phyloP scores from a whole-genome alignment of 2,329 filamentous ascomycete species.

The Aspergillus vadensis region DNA sequence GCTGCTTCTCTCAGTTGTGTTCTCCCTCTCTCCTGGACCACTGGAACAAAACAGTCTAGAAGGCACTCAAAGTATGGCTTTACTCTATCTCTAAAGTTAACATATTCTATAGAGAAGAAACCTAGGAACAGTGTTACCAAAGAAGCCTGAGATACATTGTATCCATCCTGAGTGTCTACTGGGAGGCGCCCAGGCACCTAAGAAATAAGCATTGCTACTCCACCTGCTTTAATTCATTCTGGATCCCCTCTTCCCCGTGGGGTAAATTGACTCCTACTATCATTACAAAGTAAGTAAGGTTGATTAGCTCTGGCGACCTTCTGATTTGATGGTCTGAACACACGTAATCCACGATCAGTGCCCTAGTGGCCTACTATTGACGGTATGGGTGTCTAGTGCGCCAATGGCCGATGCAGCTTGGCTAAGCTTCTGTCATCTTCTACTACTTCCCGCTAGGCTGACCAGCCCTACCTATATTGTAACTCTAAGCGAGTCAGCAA shows the following conservation, averaged over 20 bases:
- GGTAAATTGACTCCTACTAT: neutral
- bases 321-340: neutral
- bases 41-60: no score
- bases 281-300: no score
- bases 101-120: no score
- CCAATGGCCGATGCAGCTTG: neutral
- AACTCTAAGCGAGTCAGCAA: neutral
- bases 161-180: neutral
- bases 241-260: slow-evolving; percentile 7
- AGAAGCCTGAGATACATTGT: no score
- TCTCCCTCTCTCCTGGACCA: neutral
- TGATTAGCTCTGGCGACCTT: neutral
- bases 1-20: neutral
- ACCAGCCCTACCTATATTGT: neutral
- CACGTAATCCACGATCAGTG: neutral
- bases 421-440: neutral
- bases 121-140: no score
- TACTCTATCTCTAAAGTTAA: no score
- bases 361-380: slow-evolving; percentile 1
- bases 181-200: neutral
- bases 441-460: neutral
- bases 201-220: slow-evolving; percentile 2
- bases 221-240: slow-evolving; percentile 2
- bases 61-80: no score
- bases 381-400: neutral